Evolutionary conservation across 768 basidiomycete species (phyloP).

Genomic region (Tulasnella sp.): DNA sequence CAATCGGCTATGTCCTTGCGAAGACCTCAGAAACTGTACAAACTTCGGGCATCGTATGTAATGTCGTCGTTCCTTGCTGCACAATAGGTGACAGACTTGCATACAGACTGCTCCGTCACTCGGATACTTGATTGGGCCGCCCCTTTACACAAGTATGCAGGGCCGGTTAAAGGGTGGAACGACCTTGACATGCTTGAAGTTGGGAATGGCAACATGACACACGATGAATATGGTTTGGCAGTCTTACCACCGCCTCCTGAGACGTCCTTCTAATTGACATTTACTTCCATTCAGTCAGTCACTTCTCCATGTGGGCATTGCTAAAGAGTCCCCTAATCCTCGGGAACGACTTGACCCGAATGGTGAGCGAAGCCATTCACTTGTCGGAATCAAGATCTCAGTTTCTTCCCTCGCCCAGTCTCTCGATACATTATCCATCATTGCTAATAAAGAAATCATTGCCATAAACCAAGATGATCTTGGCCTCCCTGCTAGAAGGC

Average conservation of each 20-base stretch:
- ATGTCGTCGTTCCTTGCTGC: background rate
- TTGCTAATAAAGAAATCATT: conserved; percentile 49
- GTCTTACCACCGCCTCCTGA: background rate
- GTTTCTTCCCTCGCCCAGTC: conserved; percentile 38
- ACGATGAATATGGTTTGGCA: conserved; percentile 47
- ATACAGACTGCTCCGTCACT: conserved; percentile 50
- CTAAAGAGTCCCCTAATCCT: conserved; percentile 53
- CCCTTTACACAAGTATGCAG: conserved; percentile 54
- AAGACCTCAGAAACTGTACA: conserved; percentile 45
- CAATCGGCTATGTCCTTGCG: conserved; percentile 48
- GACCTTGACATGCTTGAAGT: conserved; percentile 57
- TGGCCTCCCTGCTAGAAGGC: conserved; percentile 41
- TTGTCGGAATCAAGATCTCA: background rate
- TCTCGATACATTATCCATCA: conserved; percentile 46
- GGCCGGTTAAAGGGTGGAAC: conserved; percentile 51
- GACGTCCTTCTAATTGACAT: background rate
- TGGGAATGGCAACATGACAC: conserved; percentile 46
- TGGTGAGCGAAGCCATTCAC: conserved; percentile 40
- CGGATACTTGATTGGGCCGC: conserved; percentile 58
- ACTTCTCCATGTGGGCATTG: conserved; percentile 60
- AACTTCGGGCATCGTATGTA: conserved; percentile 45
- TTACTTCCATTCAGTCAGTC: conserved; percentile 42
- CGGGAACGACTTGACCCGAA: conserved; percentile 48
- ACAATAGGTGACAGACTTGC: background rate
- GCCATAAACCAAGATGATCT: conserved; percentile 45